Conservation (phyloP, 768 basidiomycete species). For the Psilocybe cubensis region DNA sequence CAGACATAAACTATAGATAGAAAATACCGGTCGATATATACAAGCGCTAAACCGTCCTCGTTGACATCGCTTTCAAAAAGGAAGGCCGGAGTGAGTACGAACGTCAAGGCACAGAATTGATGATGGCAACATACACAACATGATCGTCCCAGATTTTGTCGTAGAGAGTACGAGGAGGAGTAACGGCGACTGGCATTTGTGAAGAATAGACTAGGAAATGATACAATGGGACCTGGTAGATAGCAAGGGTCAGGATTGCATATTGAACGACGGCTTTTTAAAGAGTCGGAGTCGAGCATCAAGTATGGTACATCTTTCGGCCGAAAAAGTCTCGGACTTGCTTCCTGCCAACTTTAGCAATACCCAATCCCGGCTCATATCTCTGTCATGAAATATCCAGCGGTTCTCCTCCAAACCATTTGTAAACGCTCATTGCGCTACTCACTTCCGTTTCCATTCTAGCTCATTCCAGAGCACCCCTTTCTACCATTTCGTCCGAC, state of each 20-base stretch:
- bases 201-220: slow-evolving; percentile 1
- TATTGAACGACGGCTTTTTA: slow-evolving; percentile 17
- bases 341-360: slow-evolving; percentile 10
- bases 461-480: not conserved
- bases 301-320: slow-evolving; percentile 23
- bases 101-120: slow-evolving; percentile 5
- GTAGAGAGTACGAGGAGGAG: slow-evolving; percentile 84
- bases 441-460: not conserved
- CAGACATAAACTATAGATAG: not conserved
- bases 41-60: slow-evolving; percentile 76
- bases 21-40: slow-evolving; percentile 82
- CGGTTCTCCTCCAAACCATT: too few relatives aligned
- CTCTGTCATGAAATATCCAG: slow-evolving; percentile 13
- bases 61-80: slow-evolving; percentile 58
- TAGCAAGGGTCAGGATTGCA: slow-evolving; percentile 2
- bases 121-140: slow-evolving; percentile 66
- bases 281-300: slow-evolving; percentile 11
- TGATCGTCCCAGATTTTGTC: slow-evolving; percentile 99
- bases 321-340: slow-evolving; percentile 19
- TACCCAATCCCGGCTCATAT: slow-evolving; percentile 15
- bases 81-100: slow-evolving; percentile 14
- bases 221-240: slow-evolving; percentile 9
- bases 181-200: slow-evolving; percentile 43
- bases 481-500: not conserved
- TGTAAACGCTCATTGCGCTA: too few relatives aligned